Percentiles rank a stretch among this genome's conserved stretches.
These are phyloP conservation scores for Eimeria necatrix DNA, from an alignment of 169 alveolate species.

Conservation along the genomic window DNA sequence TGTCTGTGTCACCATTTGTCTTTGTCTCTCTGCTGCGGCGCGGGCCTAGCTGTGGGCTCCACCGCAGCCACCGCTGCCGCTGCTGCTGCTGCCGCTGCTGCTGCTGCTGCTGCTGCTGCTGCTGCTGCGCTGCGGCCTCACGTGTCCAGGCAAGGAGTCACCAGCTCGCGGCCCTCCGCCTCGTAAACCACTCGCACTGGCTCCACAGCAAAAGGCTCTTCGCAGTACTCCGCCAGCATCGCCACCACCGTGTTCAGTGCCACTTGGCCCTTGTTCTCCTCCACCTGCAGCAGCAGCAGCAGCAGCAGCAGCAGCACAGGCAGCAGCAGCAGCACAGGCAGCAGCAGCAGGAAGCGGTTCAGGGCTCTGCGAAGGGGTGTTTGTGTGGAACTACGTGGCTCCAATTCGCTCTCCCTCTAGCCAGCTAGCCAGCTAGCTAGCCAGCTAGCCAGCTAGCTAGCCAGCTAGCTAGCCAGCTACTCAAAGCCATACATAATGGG, in stretches of 20 bases:
- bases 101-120: no score
- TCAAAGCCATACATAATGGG: no score
- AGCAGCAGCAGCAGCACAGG: slow-evolving; percentile 3
- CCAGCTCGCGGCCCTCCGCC: slow-evolving; percentile 78
- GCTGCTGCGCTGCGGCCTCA: neutral
- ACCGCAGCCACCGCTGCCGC: neutral
- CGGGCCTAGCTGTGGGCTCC: neutral
- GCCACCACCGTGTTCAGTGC: slow-evolving; percentile 89
- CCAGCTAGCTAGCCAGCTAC: no score
- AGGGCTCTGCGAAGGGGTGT: no score
- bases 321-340: slow-evolving; percentile 30
- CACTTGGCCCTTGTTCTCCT: slow-evolving; percentile 88
- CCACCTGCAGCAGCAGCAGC: slow-evolving; percentile 84
- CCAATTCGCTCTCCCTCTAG: no score
- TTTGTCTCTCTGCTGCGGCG: neutral
- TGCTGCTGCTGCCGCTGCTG: no score
- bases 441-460: no score
- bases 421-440: no score
- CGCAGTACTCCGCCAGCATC: slow-evolving; percentile 89
- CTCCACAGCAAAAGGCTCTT: slow-evolving; percentile 85
- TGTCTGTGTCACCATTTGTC: neutral
- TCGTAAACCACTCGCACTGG: slow-evolving; percentile 88
- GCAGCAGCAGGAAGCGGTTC: no score
- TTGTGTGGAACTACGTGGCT: no score
- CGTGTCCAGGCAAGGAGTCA: neutral